Base-by-base conservation (phyloP, 768 basidiomycete genomes). In the Leccinellum albellum region DNA sequence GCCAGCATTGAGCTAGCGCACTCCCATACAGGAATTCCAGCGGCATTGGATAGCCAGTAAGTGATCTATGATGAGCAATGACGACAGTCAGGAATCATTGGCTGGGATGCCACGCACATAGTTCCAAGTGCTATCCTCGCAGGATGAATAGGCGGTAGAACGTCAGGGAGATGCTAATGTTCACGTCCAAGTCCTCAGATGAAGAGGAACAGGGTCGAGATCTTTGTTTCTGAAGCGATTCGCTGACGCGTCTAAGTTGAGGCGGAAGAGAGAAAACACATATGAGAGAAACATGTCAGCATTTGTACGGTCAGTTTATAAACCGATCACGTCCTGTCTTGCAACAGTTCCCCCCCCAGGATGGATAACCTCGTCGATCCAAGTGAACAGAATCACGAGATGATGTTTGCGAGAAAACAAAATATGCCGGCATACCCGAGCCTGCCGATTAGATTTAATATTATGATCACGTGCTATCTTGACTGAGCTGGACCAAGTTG, bases 1-100 rank as follows among this genome's bases (percentile, higher is more conserved):
- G 88, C 87, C 44, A 91, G 74, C 87, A 90, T 89, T 10, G 87
- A 87, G 56, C 84, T 81, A 3, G 88, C 87, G 21, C 88, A 47
- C 28, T 70, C 69, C 69, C 69, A 70, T 1, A 60, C 48, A 0
- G 63, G 56, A 15, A 70, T 44, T 8, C 54, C 61, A 3, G 67
- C 60, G 5, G 69, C 69, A 53, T 70, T 69, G 13, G 69, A 70
- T 10, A 70, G 32, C 65, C 63, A 64, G 24, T 70, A 66, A n/a
- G 57, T 50, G n/a, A 69, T 65, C 61, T 68, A 29, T 26, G 44
- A 12, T 35, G 7, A 51, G 29, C 24, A 2, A 20, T 49, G 21
- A 49, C 23, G 33, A 57, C 31, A 29, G 8, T 21, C 24, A 54
- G n/a, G 42, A 31, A 78, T 69, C 42, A 75, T 75, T 0, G 72